Percentiles rank a stretch among this genome's conserved stretches.
Evolutionary conservation across 1,284 basidiomycete genomes (phyloP).

Genomic region (Cutaneotrichosporon mucoides): DNA sequence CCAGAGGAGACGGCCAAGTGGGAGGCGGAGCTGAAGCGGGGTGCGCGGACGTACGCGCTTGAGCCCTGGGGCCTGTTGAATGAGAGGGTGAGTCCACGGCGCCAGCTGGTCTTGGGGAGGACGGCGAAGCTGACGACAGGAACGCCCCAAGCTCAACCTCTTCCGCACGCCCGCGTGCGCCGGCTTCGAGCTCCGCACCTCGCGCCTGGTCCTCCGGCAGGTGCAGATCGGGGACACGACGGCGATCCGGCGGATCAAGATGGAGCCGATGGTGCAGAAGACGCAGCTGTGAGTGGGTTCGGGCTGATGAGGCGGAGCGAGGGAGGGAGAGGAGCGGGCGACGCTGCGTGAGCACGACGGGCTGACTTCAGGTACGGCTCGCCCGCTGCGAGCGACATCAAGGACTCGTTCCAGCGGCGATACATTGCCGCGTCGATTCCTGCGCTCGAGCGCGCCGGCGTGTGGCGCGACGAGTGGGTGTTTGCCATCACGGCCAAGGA

Average conservation of each 20-base stretch:
- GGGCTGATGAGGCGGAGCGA: not conserved
- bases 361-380: conserved; percentile 30
- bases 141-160: conserved; percentile 18
- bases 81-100: conserved; percentile 29
- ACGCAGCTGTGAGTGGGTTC: conserved; percentile 37
- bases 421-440: conserved; percentile 27
- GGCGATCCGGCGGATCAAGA: conserved; percentile 42
- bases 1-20: conserved; percentile 21
- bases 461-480: conserved; percentile 33
- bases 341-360: no score
- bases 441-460: conserved; percentile 4
- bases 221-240: conserved; percentile 32
- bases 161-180: conserved; percentile 36
- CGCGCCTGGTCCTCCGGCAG: conserved; percentile 32
- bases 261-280: conserved; percentile 43
- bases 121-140: conserved; percentile 7
- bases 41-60: conserved; percentile 15
- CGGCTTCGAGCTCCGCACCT: conserved; percentile 28
- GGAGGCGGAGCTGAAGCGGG: conserved; percentile 22
- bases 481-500: conserved; percentile 44
- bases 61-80: conserved; percentile 25
- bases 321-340: not conserved
- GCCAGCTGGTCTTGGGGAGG: no score
- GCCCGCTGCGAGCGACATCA: conserved; percentile 29
- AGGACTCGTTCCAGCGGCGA: conserved; percentile 33